A percentile compares a stretch with the other conserved stretches of the same genome.
phyloP scores from a whole-genome alignment of 768 basidiomycete species.

The Lenzites betulinus region DNA sequence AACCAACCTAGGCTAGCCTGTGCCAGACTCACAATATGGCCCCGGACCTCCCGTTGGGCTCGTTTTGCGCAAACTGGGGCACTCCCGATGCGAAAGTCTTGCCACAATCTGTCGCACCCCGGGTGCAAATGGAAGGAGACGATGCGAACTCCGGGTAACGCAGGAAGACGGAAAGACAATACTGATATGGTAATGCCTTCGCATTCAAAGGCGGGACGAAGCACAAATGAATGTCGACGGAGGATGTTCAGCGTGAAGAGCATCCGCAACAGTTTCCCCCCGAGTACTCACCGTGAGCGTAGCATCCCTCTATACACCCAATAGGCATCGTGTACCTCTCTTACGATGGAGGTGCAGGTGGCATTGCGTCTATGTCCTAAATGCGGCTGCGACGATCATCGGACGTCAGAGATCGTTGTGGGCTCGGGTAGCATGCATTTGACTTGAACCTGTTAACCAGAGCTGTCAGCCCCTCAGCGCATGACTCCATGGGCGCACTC shows the following conservation, averaged over 20 bases:
- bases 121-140: neutral
- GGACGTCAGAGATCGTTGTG: too few relatives aligned
- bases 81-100: neutral
- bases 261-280: neutral
- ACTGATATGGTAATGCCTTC: neutral
- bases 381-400: neutral
- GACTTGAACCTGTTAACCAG: too few relatives aligned
- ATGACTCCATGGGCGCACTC: neutral
- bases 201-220: neutral
- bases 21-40: neutral
- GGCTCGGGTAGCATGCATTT: too few relatives aligned
- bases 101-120: neutral
- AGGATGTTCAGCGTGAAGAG: neutral
- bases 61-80: neutral
- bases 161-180: neutral
- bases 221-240: neutral
- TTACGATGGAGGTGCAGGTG: too few relatives aligned
- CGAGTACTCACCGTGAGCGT: slow-evolving; percentile 4
- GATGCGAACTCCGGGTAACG: neutral
- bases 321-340: too few relatives aligned
- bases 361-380: too few relatives aligned
- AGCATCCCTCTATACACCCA: too few relatives aligned
- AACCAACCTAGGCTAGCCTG: neutral
- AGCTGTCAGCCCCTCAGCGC: neutral
- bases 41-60: neutral